Conservation (phyloP, 2,329 filamentous ascomycete genomes). For the Byssoonygena ceratinophila region DNA sequence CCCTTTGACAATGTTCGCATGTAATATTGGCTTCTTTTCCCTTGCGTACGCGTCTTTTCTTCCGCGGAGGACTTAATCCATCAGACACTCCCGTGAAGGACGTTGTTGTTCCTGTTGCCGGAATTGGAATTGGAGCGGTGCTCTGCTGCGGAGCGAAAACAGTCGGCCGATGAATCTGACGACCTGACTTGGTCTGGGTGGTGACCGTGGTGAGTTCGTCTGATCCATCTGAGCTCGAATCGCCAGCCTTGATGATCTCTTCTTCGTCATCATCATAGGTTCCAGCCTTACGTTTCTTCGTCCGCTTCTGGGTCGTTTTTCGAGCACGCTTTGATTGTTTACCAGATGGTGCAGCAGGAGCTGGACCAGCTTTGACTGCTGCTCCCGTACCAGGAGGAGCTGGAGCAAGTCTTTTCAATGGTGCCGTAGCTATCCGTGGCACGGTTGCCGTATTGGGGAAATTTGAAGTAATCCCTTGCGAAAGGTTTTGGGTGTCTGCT, state of each 20-base stretch:
- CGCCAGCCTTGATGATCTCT: constrained; percentile 26
- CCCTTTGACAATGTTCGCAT: constrained; percentile 62
- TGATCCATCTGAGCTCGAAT: constrained; percentile 33
- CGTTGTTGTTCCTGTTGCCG: constrained; percentile 5
- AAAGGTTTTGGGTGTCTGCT: background rate
- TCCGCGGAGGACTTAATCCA: constrained; percentile 40
- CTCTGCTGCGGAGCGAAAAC: constrained; percentile 43
- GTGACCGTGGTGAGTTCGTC: constrained; percentile 45
- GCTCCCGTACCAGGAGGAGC: background rate
- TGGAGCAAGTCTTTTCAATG: constrained; percentile 9
- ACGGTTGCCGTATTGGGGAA: background rate
- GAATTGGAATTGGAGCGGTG: constrained; percentile 10
- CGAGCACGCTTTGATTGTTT: constrained; percentile 1
- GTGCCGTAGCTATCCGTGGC: background rate
- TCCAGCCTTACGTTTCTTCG: constrained; percentile 15
- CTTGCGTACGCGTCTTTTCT: constrained; percentile 45
- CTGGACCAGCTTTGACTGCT: background rate
- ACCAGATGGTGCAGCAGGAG: background rate
- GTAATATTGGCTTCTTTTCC: constrained; percentile 38
- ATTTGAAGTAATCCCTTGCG: background rate
- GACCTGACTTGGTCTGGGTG: constrained; percentile 64
- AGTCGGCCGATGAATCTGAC: constrained; percentile 55
- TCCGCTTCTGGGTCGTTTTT: constrained; percentile 9
- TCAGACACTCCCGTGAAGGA: constrained; percentile 16
- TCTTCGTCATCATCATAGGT: constrained; percentile 25